Conservation (phyloP, 2,329 filamentous ascomycete species). For the Xylariaceae sp. region DNA sequence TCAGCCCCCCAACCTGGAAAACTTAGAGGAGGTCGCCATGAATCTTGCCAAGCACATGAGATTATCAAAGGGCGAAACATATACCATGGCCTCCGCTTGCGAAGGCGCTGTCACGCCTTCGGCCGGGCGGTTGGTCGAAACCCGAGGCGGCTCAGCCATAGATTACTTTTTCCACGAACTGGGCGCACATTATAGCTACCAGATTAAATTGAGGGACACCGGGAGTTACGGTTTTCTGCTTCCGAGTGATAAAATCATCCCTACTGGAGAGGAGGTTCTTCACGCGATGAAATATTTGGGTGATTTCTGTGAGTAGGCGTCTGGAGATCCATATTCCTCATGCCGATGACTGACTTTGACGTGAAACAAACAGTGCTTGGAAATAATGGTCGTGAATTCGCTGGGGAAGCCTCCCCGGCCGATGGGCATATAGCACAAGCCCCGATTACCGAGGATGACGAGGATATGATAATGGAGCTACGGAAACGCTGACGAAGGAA, state of each 20-base stretch:
- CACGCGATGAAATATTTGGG: slow-evolving; percentile 80
- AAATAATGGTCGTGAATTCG: slow-evolving; percentile 58
- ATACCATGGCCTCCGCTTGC: slow-evolving; percentile 78
- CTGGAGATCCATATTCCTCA: not conserved
- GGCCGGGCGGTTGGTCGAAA: slow-evolving; percentile 52
- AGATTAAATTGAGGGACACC: slow-evolving; percentile 88
- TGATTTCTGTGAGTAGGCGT: slow-evolving; percentile 47
- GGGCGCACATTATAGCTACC: slow-evolving; percentile 76
- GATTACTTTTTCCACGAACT: slow-evolving; percentile 96
- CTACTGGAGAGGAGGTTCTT: slow-evolving; percentile 82
- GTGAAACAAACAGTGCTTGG: slow-evolving; percentile 45
- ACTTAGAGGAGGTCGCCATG: slow-evolving; percentile 81
- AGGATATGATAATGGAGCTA: slow-evolving; percentile 18
- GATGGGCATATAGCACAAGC: slow-evolving; percentile 22
- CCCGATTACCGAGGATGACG: slow-evolving; percentile 13
- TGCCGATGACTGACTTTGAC: slow-evolving; percentile 1
- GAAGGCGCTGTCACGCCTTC: slow-evolving; percentile 60
- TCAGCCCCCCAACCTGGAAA: slow-evolving; percentile 80
- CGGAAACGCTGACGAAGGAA: slow-evolving; percentile 20
- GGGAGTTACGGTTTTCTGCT: slow-evolving; percentile 92
- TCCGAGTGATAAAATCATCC: slow-evolving; percentile 79
- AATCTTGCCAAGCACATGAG: slow-evolving; percentile 87
- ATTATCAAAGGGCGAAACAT: slow-evolving; percentile 67
- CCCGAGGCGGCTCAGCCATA: slow-evolving; percentile 75
- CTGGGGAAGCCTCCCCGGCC: slow-evolving; percentile 26